Percentiles rank a stretch among this genome's conserved stretches.
phyloP scores from a whole-genome alignment of 192 early-diverging fungal species.

The Coemansia sp. region DNA sequence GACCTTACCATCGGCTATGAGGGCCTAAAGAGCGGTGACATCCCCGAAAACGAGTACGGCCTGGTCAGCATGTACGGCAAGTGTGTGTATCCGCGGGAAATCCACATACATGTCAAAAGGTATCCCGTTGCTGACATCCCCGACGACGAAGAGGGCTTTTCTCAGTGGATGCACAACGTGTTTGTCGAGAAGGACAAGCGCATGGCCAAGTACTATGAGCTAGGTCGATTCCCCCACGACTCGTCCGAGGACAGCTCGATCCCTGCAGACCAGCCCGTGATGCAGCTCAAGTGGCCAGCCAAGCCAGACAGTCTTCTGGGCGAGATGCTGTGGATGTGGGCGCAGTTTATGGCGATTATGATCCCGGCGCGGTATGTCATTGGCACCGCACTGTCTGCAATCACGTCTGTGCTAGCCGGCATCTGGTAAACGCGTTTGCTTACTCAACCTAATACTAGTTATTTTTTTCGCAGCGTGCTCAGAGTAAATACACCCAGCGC shows the following conservation, averaged over 20 bases:
- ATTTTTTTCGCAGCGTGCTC: not conserved
- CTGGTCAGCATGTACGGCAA: slow-evolving; percentile 72
- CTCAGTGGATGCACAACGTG: slow-evolving; percentile 68
- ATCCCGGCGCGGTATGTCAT: slow-evolving; percentile 24
- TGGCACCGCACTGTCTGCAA: slow-evolving; percentile 4
- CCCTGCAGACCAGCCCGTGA: slow-evolving; percentile 22
- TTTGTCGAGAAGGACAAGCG: slow-evolving; percentile 83
- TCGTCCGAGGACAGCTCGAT: slow-evolving; percentile 35
- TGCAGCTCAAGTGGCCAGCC: slow-evolving; percentile 15
- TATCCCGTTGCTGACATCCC: slow-evolving; percentile 65
- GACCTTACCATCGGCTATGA: slow-evolving; percentile 89
- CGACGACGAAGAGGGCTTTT: slow-evolving; percentile 64
- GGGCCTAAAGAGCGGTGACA: slow-evolving; percentile 65
- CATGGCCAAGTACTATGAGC: slow-evolving; percentile 73
- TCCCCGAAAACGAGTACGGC: slow-evolving; percentile 81
- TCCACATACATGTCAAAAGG: slow-evolving; percentile 79
- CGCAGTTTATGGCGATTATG: slow-evolving; percentile 37
- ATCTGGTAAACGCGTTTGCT: slow-evolving; percentile 1
- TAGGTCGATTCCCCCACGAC: slow-evolving; percentile 62
- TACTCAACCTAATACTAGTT: too few relatives aligned
- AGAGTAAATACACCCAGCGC: not conserved
- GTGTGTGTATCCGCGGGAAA: slow-evolving; percentile 64
- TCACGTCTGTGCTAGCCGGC: not conserved
- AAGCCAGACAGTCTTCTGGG: slow-evolving; percentile 7
- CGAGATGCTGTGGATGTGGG: slow-evolving; percentile 43